phyloP scores from a whole-genome alignment of 148 eudicot species.

The Rhododendron kiyosumense region DNA sequence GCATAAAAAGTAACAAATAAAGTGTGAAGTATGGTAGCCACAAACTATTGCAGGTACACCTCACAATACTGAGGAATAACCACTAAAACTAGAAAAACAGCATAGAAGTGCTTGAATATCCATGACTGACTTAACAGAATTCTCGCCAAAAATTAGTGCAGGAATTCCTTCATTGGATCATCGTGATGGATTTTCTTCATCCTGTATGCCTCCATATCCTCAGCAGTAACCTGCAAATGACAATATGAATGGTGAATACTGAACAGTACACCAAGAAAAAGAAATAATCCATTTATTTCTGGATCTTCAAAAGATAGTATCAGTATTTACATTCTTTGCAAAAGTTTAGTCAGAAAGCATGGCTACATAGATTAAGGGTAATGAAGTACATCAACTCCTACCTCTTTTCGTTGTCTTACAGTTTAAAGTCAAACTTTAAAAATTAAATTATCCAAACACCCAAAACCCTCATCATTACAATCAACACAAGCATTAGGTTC shows the following conservation, averaged over 20 bases:
- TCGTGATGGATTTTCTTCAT: constrained; percentile 81
- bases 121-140: background rate
- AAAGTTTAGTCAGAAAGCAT: background rate
- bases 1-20: background rate
- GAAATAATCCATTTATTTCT: background rate
- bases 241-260: background rate
- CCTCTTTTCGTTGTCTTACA: background rate
- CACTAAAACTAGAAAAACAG: background rate
- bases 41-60: background rate
- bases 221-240: constrained; percentile 50
- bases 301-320: background rate
- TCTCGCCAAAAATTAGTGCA: constrained; percentile 24
- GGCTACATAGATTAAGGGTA: background rate
- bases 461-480: background rate
- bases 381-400: background rate
- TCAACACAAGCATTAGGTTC: background rate
- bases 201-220: constrained; percentile 89
- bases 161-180: constrained; percentile 87
- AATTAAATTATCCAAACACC: background rate
- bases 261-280: background rate
- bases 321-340: background rate
- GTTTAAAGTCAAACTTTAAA: background rate
- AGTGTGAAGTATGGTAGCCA: background rate
- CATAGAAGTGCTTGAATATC: background rate
- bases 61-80: background rate